phyloP scores from a whole-genome alignment of 2,329 filamentous ascomycete species.

The Fragosphaeria purpurea region DNA sequence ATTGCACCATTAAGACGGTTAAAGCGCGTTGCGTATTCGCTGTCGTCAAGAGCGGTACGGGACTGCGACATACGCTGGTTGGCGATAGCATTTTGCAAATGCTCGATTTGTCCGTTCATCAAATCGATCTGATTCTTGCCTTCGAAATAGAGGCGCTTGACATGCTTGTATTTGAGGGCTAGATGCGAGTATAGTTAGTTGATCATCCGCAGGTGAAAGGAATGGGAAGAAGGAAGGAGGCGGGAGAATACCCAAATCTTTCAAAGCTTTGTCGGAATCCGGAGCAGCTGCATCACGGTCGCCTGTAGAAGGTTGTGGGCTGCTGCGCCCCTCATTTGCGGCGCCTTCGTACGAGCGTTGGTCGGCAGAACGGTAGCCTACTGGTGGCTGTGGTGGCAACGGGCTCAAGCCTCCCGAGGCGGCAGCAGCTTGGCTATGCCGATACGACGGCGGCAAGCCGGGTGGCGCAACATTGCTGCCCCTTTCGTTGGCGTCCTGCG shows the following conservation, averaged over 20 bases:
- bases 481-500: constrained; percentile 39
- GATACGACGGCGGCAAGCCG: constrained; percentile 41
- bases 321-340: constrained; percentile 43
- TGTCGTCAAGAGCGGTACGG: constrained; percentile 88
- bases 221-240: constrained; percentile 16
- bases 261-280: constrained; percentile 45
- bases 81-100: constrained; percentile 92
- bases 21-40: constrained; percentile 83
- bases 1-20: constrained; percentile 86
- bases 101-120: constrained; percentile 78
- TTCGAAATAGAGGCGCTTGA: constrained; percentile 96
- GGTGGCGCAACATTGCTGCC: constrained; percentile 23
- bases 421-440: constrained; percentile 33
- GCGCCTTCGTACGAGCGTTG: constrained; percentile 34
- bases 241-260: constrained; percentile 39
- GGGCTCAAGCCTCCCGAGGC: constrained; percentile 25
- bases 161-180: constrained; percentile 84
- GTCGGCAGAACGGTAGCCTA: constrained; percentile 22
- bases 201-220: too few species aligned
- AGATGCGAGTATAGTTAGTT: constrained; percentile 4
- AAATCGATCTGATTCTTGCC: constrained; percentile 86
- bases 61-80: constrained; percentile 93
- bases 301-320: constrained; percentile 40
- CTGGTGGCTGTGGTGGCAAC: constrained; percentile 25
- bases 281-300: constrained; percentile 27